Evolutionary conservation across 257 asterid genomes (phyloP), one percentile per base, ranked within the genome.

Genomic region (Solanum corneliomulleri): DNA sequence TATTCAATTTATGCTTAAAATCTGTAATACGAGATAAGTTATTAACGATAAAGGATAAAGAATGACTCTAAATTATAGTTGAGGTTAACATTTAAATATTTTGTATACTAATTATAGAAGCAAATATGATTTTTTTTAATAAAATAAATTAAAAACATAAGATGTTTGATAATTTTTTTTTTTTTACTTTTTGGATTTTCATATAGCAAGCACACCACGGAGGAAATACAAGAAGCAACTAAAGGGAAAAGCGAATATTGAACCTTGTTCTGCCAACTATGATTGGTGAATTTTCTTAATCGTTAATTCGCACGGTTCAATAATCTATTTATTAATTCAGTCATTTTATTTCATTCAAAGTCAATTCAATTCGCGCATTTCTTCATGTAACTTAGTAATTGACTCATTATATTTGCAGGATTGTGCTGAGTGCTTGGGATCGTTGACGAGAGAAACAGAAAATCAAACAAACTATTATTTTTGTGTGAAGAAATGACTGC

Each of bases 381-480:
- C 1, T 6, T 49, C 6, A 12, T 5, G 2, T 18, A 56, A 56
- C n/a, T 56, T 56, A 56, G 25, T 56, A 18, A 56, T 56, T 56
- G 64, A 20, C 25, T 56, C 11, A 2, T 56, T 56, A 20, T 56
- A 56, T 56, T 18, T 88, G 86, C 95, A 94, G 96, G 98, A 89
- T 95, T 58, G 87, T 95, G 29, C 69, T 92, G 25, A 92, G 91
- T 85, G 94, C 95, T 89, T 82, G 92, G 95, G 98, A 95, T 89
- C 96, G 93, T 85, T 91, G 91, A 91, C 66, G 11, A 78, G 25
- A 5, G 6, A 45, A 47, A 16, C 77, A 70, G 7, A 45, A 74
- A 9, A 71, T 37, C 3, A 35, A 11, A 13, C n/a, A 29, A 71
- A 23, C 21, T 21, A 75, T 39, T 21, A 75, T 39, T 70, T 62